Evolutionary conservation across 148 eudicot species (phyloP).

Genomic region (Fagopyrum homotropicum): DNA sequence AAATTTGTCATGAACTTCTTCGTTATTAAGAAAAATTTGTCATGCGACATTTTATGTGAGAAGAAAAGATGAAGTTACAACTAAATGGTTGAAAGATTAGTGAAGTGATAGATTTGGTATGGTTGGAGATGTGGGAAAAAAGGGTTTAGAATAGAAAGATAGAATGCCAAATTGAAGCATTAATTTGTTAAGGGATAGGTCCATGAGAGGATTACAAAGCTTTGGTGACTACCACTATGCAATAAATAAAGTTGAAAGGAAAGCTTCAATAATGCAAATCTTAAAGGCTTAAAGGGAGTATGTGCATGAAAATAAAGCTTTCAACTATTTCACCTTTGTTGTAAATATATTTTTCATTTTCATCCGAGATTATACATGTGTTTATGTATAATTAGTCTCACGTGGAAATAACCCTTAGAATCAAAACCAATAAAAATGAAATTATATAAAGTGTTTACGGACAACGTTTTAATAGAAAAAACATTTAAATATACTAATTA

Average conservation of each 20-base stretch:
- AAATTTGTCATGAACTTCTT: too few relatives aligned
- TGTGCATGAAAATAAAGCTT: constrained; percentile 6
- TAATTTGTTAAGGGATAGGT: constrained; percentile 2
- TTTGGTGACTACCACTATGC: constrained; percentile 1
- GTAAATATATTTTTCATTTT: not conserved
- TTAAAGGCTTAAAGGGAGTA: constrained; percentile 1
- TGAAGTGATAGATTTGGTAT: not conserved
- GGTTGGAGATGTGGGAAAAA: not conserved
- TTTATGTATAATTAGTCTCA: too few relatives aligned
- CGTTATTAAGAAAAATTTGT: not conserved
- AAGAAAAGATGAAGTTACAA: not conserved
- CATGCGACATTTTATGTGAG: not conserved
- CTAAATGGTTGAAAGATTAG: not conserved
- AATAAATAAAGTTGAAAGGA: constrained; percentile 7
- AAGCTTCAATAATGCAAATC: constrained; percentile 6
- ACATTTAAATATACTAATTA: too few relatives aligned
- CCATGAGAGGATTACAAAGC: constrained; percentile 10
- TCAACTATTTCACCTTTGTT: constrained; percentile 8
- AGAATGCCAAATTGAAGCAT: not conserved
- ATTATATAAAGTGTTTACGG: too few relatives aligned
- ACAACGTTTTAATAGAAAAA: too few relatives aligned
- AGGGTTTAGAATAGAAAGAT: not conserved
- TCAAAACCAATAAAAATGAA: too few relatives aligned
- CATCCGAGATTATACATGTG: not conserved
- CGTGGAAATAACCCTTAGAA: too few relatives aligned